These are phyloP conservation scores for Vigna trinervia DNA, from an alignment of 306 rosid genomes.

Conservation along the genomic window DNA sequence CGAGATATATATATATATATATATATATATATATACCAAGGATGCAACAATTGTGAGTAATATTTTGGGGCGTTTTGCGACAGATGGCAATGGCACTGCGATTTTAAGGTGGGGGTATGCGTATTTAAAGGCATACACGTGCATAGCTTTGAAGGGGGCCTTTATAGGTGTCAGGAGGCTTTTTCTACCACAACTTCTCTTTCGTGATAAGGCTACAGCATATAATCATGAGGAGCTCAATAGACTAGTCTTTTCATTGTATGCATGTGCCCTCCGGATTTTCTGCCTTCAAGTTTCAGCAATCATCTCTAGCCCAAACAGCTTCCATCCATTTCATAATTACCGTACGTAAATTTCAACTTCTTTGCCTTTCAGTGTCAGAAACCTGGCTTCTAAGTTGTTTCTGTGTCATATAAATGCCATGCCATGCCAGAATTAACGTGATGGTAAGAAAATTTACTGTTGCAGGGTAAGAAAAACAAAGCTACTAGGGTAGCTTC, in stretches of 20 bases:
- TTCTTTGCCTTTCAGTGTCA: neutral
- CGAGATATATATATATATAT: neutral
- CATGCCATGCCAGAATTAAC: neutral
- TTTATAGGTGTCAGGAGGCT: slow-evolving; percentile 27
- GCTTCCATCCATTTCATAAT: slow-evolving; percentile 32
- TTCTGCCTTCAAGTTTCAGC: slow-evolving; percentile 30
- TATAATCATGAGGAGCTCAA: slow-evolving; percentile 44
- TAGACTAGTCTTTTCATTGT: slow-evolving; percentile 48
- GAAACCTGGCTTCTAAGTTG: neutral
- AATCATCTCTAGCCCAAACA: slow-evolving; percentile 34
- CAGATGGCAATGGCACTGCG: slow-evolving; percentile 21
- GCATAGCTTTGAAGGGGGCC: slow-evolving; percentile 50
- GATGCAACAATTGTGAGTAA: slow-evolving; percentile 19
- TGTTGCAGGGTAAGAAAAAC: neutral
- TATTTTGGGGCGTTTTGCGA: neutral
- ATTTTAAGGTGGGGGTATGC: slow-evolving; percentile 36
- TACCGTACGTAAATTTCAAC: neutral
- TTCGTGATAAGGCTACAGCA: slow-evolving; percentile 42
- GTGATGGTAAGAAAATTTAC: slow-evolving; percentile 9
- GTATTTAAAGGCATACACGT: slow-evolving; percentile 50
- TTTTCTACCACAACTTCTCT: slow-evolving; percentile 45
- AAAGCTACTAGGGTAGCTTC: neutral
- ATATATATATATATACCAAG: neutral
- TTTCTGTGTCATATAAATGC: neutral
- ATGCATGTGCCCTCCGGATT: slow-evolving; percentile 48